These are phyloP conservation scores for Penicillium italicum DNA, from an alignment of 2,329 filamentous ascomycete genomes.

Conservation along the genomic window DNA sequence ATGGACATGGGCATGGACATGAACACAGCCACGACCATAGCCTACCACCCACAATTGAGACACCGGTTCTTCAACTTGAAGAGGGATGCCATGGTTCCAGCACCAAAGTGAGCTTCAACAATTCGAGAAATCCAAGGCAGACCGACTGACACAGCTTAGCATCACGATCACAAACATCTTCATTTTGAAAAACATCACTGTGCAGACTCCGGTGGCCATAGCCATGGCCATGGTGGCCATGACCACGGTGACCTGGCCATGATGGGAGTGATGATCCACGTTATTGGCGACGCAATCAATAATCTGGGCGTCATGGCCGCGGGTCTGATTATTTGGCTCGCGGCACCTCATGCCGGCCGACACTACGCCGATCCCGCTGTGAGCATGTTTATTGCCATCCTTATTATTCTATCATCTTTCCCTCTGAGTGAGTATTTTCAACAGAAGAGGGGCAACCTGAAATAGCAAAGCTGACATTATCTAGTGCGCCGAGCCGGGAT, in stretches of 20 bases:
- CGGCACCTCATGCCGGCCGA: constrained; percentile 50
- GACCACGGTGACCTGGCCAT: constrained; percentile 60
- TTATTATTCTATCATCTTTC: constrained; percentile 62
- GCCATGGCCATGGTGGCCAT: constrained; percentile 26
- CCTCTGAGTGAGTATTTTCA: constrained; percentile 47
- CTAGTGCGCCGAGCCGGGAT: constrained; percentile 45
- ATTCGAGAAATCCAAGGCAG: not conserved
- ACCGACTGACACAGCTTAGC: constrained; percentile 12
- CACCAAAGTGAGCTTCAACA: constrained; percentile 10
- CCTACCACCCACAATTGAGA: constrained; percentile 9
- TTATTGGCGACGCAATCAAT: constrained; percentile 70
- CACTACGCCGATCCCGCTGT: constrained; percentile 71
- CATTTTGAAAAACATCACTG: constrained; percentile 9
- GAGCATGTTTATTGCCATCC: constrained; percentile 66
- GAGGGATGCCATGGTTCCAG: constrained; percentile 12
- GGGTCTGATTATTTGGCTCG: constrained; percentile 66
- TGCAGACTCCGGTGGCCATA: constrained; percentile 6
- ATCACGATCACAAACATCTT: constrained; percentile 28
- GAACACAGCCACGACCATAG: not conserved
- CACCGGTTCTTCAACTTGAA: constrained; percentile 1
- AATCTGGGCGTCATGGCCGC: constrained; percentile 72
- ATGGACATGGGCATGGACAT: constrained; percentile 20
- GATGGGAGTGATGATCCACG: constrained; percentile 66
- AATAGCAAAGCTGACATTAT: not conserved
- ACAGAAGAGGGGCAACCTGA: too few relatives aligned